Evolutionary conservation across 805 yeast genomes (phyloP).

Genomic region (Yamadazyma endophytica): DNA sequence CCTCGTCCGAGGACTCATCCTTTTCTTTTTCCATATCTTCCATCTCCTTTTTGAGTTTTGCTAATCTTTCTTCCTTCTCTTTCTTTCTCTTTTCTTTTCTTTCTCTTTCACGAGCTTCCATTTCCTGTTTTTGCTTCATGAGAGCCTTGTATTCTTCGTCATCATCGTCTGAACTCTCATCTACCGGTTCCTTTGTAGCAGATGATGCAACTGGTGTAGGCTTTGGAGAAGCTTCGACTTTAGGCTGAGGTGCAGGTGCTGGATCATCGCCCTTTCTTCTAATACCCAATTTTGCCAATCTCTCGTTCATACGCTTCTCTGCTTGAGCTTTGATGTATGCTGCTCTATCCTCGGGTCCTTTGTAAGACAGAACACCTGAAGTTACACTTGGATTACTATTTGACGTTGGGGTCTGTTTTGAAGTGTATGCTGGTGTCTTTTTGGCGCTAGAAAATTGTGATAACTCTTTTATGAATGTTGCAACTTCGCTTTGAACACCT

Average conservation of each 20-base stretch:
- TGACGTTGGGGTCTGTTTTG: too few relatives aligned
- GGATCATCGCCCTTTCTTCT: constrained; percentile 23
- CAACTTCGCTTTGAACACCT: constrained; percentile 65
- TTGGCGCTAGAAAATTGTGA: constrained; percentile 9
- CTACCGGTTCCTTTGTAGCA: constrained; percentile 4
- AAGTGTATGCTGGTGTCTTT: too few relatives aligned
- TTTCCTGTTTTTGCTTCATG: constrained; percentile 36
- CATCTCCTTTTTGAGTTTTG: constrained; percentile 55
- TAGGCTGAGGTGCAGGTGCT: constrained; percentile 1
- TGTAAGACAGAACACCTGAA: constrained; percentile 19
- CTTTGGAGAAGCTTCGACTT: constrained; percentile 4
- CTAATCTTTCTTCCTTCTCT: constrained; percentile 58
- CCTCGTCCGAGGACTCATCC: constrained; percentile 18
- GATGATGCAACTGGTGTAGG: constrained; percentile 8
- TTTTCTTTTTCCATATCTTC: constrained; percentile 41
- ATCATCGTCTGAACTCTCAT: constrained; percentile 30
- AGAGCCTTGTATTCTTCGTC: constrained; percentile 49
- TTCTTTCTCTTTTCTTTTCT: constrained; percentile 49
- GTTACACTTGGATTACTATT: constrained; percentile 6
- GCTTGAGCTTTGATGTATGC: constrained; percentile 78
- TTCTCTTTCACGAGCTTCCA: constrained; percentile 41
- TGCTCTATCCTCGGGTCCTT: constrained; percentile 63
- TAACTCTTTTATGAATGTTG: constrained; percentile 56
- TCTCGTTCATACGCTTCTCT: constrained; percentile 74
- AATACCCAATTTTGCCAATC: constrained; percentile 77